phyloP scores from a whole-genome alignment of 306 rosid species.

The Begonia peltatifolia region DNA sequence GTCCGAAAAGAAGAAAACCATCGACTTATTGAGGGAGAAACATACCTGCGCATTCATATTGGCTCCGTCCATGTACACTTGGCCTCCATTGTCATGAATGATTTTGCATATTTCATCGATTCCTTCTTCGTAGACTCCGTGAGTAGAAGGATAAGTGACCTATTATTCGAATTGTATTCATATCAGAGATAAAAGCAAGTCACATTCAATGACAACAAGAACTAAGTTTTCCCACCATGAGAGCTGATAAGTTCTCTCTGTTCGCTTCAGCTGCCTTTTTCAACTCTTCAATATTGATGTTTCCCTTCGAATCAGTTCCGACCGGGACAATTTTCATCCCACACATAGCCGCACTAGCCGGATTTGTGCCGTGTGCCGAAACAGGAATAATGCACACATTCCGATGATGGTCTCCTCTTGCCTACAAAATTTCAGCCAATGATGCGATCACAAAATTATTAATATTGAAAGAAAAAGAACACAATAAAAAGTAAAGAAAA shows the following conservation, averaged over 20 bases:
- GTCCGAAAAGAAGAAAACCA: too few species aligned
- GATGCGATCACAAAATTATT: not conserved
- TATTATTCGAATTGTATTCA: slow-evolving; percentile 6
- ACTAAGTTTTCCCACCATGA: slow-evolving; percentile 43
- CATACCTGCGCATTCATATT: slow-evolving; percentile 97
- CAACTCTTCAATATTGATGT: slow-evolving; percentile 79
- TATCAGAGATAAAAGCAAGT: too few species aligned
- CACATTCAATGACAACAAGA: too few species aligned
- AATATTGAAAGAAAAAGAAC: too few species aligned
- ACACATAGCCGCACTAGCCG: slow-evolving; percentile 99
- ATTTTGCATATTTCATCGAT: slow-evolving; percentile 95
- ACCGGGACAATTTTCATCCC: slow-evolving; percentile 94
- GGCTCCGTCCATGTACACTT: slow-evolving; percentile 99
- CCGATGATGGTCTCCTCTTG: slow-evolving; percentile 74
- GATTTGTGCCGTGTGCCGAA: slow-evolving; percentile 98
- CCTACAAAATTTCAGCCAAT: slow-evolving; percentile 28
- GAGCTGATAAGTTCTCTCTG: slow-evolving; percentile 70
- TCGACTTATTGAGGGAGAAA: not conserved
- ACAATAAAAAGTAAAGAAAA: too few species aligned
- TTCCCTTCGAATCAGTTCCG: slow-evolving; percentile 99
- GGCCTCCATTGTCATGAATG: slow-evolving; percentile 98
- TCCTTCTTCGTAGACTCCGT: slow-evolving; percentile 97
- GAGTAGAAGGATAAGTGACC: slow-evolving; percentile 99
- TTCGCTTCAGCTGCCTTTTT: slow-evolving; percentile 89
- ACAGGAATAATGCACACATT: slow-evolving; percentile 94